Evolutionary conservation across 495 filamentous ascomycete species (phyloP).

Genomic region (Aspergillus haitiensis): DNA sequence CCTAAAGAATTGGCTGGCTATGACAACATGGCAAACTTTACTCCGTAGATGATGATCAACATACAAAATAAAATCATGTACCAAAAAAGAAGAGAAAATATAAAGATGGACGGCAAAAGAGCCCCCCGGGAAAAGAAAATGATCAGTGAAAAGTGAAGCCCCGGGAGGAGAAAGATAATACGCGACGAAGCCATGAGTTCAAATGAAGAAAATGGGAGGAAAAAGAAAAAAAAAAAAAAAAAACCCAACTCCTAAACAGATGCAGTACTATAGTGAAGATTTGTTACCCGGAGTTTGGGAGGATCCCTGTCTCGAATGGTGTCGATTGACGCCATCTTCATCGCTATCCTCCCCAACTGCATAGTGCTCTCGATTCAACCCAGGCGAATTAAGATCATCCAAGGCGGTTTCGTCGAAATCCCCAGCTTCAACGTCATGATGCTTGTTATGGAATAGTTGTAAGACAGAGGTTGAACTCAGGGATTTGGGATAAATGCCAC

Average conservation of each 20-base stretch:
- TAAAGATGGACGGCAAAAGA: constrained; percentile 7
- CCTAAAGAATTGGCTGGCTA: constrained; percentile 2
- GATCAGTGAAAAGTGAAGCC: no score
- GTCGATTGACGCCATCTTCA: constrained; percentile 34
- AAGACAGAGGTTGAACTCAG: constrained; percentile 36
- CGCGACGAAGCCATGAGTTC: not conserved
- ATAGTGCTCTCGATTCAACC: constrained; percentile 42
- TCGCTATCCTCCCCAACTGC: constrained; percentile 47
- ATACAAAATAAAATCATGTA: not conserved
- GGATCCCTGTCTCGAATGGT: constrained; percentile 14
- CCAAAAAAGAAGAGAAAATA: not conserved
- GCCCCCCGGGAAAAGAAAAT: no score
- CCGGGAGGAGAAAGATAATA: no score
- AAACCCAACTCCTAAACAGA: not conserved
- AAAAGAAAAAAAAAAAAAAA: not conserved
- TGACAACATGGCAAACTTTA: constrained; percentile 7
- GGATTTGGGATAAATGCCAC: constrained; percentile 39
- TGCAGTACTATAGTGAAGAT: constrained; percentile 9
- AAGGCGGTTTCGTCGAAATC: constrained; percentile 91
- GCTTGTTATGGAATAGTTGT: constrained; percentile 49
- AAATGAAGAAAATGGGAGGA: not conserved
- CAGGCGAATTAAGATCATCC: constrained; percentile 64
- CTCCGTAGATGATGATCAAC: not conserved
- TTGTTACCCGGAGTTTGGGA: constrained; percentile 10
- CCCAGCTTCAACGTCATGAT: constrained; percentile 69